Conservation (phyloP, 2,329 filamentous ascomycete genomes). For the Xylariaceae sp. region DNA sequence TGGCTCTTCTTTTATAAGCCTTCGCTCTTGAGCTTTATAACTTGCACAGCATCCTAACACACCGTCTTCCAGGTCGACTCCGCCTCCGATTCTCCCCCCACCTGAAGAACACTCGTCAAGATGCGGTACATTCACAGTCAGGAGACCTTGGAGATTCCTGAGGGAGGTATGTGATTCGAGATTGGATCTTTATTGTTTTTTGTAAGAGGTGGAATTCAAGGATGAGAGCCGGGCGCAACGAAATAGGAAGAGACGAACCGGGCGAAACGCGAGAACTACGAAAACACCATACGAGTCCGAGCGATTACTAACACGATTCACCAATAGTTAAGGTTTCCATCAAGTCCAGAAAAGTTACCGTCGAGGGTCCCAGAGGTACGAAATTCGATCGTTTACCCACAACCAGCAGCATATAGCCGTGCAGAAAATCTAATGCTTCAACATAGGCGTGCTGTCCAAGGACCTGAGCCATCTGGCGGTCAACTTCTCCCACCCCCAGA, state of each 20-base stretch:
- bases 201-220: constrained; percentile 16
- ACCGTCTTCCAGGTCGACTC: constrained; percentile 36
- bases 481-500: constrained; percentile 88
- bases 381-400: constrained; percentile 32
- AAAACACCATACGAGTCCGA: constrained; percentile 18
- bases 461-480: constrained; percentile 96
- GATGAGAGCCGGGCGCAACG: constrained; percentile 5
- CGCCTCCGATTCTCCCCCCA: constrained; percentile 50
- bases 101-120: constrained; percentile 67
- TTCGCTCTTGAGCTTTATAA: not conserved
- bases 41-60: constrained; percentile 14
- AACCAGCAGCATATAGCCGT: not conserved
- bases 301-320: constrained; percentile 45
- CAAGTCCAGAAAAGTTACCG: constrained; percentile 95
- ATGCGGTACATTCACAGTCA: constrained; percentile 99
- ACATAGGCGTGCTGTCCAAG: constrained; percentile 89
- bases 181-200: constrained; percentile 2
- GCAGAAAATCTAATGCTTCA: constrained; percentile 41
- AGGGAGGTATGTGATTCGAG: constrained; percentile 80
- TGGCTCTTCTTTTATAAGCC: not conserved
- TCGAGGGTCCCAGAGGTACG: constrained; percentile 93
- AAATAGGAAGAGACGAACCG: not conserved
- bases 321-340: constrained; percentile 92
- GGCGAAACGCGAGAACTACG: constrained; percentile 9
- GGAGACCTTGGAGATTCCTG: constrained; percentile 93